These are phyloP conservation scores for Amorphotheca resinae DNA, from an alignment of 495 filamentous ascomycete species.

Conservation along the genomic window DNA sequence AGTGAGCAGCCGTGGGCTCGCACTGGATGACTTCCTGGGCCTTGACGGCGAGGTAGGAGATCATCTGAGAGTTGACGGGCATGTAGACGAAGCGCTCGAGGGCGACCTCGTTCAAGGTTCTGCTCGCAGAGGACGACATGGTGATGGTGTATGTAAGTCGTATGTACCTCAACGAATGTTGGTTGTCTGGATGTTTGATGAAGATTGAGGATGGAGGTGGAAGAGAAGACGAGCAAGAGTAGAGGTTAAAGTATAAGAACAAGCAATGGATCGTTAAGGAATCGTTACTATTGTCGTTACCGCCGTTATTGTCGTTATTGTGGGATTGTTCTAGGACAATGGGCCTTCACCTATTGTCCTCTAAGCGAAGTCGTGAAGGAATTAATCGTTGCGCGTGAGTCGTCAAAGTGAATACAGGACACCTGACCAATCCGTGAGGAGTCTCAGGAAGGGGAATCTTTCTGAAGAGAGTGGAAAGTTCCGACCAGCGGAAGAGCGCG, in stretches of 20 bases:
- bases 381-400: background rate
- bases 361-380: background rate
- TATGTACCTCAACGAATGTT: too few relatives aligned
- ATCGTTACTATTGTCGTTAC: conserved; percentile 3
- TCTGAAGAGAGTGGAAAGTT: too few relatives aligned
- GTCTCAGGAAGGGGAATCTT: too few relatives aligned
- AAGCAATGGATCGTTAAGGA: background rate
- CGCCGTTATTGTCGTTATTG: conserved; percentile 6
- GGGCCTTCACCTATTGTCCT: conserved; percentile 5
- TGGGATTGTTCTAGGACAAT: conserved; percentile 1
- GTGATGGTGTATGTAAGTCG: conserved; percentile 4
- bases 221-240: background rate
- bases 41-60: conserved; percentile 69
- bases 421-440: too few relatives aligned
- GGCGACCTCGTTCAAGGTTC: conserved; percentile 53
- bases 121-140: conserved; percentile 6
- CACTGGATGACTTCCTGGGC: conserved; percentile 84
- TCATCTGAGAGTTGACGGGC: conserved; percentile 74
- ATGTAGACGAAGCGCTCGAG: conserved; percentile 80
- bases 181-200: background rate
- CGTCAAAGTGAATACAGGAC: too few relatives aligned
- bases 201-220: background rate
- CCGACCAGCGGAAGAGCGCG: too few relatives aligned
- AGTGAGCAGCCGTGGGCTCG: conserved; percentile 40
- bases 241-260: background rate